Conservation (phyloP, 495 filamentous ascomycete species). For the Astrothelium subdiscretum region DNA sequence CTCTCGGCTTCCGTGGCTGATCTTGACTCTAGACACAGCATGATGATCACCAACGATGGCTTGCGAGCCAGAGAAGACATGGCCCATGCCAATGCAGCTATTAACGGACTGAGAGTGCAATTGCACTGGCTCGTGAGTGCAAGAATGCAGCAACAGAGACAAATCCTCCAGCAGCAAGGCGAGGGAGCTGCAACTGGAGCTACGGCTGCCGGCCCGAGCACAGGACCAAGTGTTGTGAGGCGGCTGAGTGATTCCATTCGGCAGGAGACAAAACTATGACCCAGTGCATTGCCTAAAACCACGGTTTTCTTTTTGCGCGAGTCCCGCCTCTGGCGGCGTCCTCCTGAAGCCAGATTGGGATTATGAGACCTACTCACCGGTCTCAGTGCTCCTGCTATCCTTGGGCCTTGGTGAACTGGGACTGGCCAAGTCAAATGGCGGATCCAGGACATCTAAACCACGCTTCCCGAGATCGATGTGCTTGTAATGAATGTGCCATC, state of each 20-base stretch:
- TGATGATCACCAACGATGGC: constrained; percentile 59
- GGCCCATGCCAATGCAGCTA: constrained; percentile 52
- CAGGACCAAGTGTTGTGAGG: constrained; percentile 7
- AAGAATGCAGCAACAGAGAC: constrained; percentile 35
- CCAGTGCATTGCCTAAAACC: no score
- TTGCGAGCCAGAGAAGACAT: constrained; percentile 57
- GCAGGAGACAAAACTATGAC: constrained; percentile 23
- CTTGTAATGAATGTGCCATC: constrained; percentile 24
- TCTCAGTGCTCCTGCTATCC: not conserved
- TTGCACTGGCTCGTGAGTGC: constrained; percentile 58
- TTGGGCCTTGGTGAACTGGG: not conserved
- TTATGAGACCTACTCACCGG: not conserved
- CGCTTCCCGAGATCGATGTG: constrained; percentile 13
- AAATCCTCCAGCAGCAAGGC: constrained; percentile 2
- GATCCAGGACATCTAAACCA: not conserved
- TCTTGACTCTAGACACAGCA: constrained; percentile 52
- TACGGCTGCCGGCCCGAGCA: not conserved
- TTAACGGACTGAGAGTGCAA: constrained; percentile 53
- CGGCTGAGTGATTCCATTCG: constrained; percentile 21
- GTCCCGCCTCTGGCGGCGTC: no score
- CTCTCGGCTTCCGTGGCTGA: constrained; percentile 48
- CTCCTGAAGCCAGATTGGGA: no score
- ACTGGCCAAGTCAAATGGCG: not conserved
- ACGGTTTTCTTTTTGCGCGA: no score
- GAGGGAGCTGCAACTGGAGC: not conserved